Conservation (phyloP, 129 eudicot genomes). For the Saussurea involucrata region DNA sequence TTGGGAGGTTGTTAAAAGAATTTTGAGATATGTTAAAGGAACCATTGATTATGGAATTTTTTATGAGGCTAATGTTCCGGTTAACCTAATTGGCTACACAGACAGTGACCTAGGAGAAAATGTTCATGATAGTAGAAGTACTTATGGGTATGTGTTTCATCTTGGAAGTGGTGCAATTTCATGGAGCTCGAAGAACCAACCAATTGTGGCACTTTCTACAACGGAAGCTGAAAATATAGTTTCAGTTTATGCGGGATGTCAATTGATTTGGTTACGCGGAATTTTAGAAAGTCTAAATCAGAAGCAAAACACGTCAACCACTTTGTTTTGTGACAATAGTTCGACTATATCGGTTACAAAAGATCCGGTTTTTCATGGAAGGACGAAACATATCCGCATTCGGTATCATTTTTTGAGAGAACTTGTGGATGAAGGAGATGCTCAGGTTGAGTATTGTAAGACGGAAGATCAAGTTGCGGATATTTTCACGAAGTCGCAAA, state of each 20-base stretch:
- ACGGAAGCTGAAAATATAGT: neutral
- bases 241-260: neutral
- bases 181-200: too few relatives aligned
- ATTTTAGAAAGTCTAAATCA: neutral
- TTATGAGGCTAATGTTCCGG: too few relatives aligned
- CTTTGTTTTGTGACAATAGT: neutral
- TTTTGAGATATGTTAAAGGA: too few relatives aligned
- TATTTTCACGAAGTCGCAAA: neutral
- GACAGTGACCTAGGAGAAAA: neutral
- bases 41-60: too few relatives aligned
- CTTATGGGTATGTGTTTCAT: neutral
- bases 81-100: neutral
- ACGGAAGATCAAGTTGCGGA: neutral
- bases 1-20: neutral
- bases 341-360: neutral
- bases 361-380: neutral
- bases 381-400: neutral
- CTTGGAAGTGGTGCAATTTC: neutral
- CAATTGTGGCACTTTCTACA: too few relatives aligned
- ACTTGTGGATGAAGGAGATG: neutral
- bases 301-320: neutral
- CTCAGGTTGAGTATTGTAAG: too few relatives aligned
- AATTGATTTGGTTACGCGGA: neutral
- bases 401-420: neutral
- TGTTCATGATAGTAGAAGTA: neutral